Conservation (phyloP, 192 early-diverging fungal species). For the Coemansia sp. region DNA sequence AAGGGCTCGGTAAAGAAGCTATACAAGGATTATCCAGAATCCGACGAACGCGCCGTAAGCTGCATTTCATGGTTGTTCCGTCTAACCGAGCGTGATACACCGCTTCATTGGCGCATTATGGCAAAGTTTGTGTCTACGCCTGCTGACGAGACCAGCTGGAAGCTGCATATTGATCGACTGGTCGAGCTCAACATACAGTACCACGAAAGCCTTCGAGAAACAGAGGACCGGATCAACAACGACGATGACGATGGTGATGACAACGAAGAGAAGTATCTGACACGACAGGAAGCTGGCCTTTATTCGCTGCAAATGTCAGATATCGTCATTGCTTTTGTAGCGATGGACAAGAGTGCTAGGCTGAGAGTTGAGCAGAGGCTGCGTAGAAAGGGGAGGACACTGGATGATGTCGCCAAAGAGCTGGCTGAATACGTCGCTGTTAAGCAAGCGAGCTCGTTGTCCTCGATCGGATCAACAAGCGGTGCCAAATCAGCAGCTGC, state of each 20-base stretch:
- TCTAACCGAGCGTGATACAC: slow-evolving; percentile 59
- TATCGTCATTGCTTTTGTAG: slow-evolving; percentile 66
- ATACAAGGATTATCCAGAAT: slow-evolving; percentile 75
- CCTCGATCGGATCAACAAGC: not conserved
- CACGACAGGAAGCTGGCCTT: slow-evolving; percentile 74
- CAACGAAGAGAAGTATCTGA: slow-evolving; percentile 65
- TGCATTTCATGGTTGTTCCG: slow-evolving; percentile 81
- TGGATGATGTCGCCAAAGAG: slow-evolving; percentile 22
- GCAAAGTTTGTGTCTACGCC: slow-evolving; percentile 71
- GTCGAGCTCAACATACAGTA: slow-evolving; percentile 76
- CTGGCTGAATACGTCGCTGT: slow-evolving; percentile 32
- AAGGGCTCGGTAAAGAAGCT: slow-evolving; percentile 72
- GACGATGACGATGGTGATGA: slow-evolving; percentile 60
- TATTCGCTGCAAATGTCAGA: slow-evolving; percentile 78
- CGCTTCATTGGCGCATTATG: slow-evolving; percentile 69
- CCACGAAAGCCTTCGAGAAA: slow-evolving; percentile 58
- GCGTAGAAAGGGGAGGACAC: slow-evolving; percentile 26
- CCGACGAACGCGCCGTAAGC: slow-evolving; percentile 83
- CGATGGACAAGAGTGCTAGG: slow-evolving; percentile 51
- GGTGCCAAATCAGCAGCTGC: not conserved
- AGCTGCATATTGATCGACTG: slow-evolving; percentile 80
- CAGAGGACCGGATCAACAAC: slow-evolving; percentile 59
- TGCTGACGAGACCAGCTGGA: slow-evolving; percentile 61
- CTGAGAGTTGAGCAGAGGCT: slow-evolving; percentile 32
- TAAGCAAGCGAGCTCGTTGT: slow-evolving; percentile 8